Conservation (phyloP, 208 protist genomes). For the Acanthamoeba pearcei region DNA sequence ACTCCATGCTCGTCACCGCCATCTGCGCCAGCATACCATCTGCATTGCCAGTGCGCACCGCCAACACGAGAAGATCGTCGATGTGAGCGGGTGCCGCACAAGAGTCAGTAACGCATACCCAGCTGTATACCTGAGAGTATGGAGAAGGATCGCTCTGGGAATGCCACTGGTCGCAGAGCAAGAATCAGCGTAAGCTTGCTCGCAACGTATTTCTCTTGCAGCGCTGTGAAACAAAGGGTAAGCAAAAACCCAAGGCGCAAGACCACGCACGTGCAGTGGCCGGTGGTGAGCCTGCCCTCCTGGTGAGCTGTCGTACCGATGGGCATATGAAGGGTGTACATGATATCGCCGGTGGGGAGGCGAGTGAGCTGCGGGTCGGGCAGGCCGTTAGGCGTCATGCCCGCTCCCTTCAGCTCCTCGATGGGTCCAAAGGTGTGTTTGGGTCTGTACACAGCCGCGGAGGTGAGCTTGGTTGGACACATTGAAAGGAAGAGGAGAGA, state of each 20-base stretch:
- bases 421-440: constrained; percentile 48
- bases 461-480: not conserved
- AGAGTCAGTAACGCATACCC: not conserved
- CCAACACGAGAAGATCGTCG: not conserved
- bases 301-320: not conserved
- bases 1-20: constrained; percentile 16
- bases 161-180: constrained; percentile 7
- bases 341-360: constrained; percentile 43
- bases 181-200: constrained; percentile 41
- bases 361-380: constrained; percentile 48
- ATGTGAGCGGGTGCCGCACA: too few relatives aligned
- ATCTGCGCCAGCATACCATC: constrained; percentile 46
- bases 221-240: not conserved
- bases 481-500: not conserved
- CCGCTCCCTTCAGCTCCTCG: constrained; percentile 23
- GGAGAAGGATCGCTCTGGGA: constrained; percentile 45
- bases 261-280: not conserved
- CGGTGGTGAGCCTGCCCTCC: not conserved
- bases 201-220: constrained; percentile 49
- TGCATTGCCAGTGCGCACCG: not conserved
- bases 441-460: not conserved
- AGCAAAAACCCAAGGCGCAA: not conserved
- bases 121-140: not conserved
- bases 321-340: constrained; percentile 40
- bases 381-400: constrained; percentile 42